Percentiles rank a stretch among this genome's conserved stretches.
These are phyloP conservation scores for Pyrus pyrifolia DNA, from an alignment of 306 rosid genomes.

Conservation along the genomic window DNA sequence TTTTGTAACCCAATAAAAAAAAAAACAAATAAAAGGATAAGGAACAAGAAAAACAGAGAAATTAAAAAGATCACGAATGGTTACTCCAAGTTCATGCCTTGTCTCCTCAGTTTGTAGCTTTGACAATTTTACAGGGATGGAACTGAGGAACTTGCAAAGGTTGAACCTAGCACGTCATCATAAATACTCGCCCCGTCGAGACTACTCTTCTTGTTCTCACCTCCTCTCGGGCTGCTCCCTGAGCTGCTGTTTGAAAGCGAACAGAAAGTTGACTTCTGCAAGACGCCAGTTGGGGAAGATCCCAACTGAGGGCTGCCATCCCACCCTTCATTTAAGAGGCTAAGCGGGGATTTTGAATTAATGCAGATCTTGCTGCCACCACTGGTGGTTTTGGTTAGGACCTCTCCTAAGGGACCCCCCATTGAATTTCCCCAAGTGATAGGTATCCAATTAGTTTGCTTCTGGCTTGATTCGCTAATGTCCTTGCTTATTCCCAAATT, in stretches of 20 bases:
- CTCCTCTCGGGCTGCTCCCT: constrained; percentile 37
- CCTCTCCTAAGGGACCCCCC: constrained; percentile 59
- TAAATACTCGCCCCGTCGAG: constrained; percentile 14
- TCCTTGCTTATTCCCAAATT: constrained; percentile 21
- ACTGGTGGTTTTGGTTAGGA: constrained; percentile 23
- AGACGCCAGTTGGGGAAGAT: constrained; percentile 44
- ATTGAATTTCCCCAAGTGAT: constrained; percentile 31
- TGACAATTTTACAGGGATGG: constrained; percentile 24
- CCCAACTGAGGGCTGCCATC: constrained; percentile 33
- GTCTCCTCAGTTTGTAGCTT: not conserved
- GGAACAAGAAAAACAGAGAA: not conserved
- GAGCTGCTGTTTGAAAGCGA: constrained; percentile 49
- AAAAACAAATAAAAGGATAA: not conserved
- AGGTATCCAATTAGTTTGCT: constrained; percentile 23
- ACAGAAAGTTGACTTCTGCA: constrained; percentile 39
- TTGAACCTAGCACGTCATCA: constrained; percentile 28
- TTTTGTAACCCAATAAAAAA: not conserved
- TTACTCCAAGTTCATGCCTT: not conserved
- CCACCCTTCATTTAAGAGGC: constrained; percentile 38
- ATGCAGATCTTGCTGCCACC: constrained; percentile 13
- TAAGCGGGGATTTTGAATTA: constrained; percentile 21
- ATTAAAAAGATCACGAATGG: not conserved
- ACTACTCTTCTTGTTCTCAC: not conserved
- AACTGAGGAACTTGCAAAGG: constrained; percentile 29
- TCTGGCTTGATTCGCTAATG: not conserved